Evolutionary conservation across 305 asterid species (phyloP).

Genomic region (Solanum aculeatissimum): DNA sequence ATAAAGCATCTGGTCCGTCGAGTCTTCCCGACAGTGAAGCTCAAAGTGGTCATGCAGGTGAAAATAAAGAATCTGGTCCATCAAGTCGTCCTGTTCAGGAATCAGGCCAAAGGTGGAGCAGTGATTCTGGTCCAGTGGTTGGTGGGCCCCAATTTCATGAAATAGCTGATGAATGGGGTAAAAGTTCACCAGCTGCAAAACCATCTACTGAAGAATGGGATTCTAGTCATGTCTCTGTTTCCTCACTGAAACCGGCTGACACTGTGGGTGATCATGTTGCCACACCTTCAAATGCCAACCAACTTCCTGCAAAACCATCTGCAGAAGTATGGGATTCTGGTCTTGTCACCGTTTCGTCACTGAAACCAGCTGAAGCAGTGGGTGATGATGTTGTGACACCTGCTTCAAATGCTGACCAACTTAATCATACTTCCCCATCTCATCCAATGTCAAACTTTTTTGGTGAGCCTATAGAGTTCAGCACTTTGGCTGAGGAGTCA

Average conservation of each 20-base stretch:
- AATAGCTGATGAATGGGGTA: slow-evolving; percentile 53
- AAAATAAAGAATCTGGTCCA: slow-evolving; percentile 22
- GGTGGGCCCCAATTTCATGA: slow-evolving; percentile 38
- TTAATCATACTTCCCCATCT: slow-evolving; percentile 14
- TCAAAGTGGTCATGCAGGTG: slow-evolving; percentile 23
- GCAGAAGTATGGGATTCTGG: slow-evolving; percentile 31
- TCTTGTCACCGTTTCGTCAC: slow-evolving; percentile 23
- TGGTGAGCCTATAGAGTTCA: slow-evolving; percentile 29
- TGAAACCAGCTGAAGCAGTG: slow-evolving; percentile 19
- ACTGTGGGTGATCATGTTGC: slow-evolving; percentile 13
- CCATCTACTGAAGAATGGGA: slow-evolving; percentile 36
- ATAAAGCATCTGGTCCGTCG: slow-evolving; percentile 17
- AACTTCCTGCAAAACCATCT: slow-evolving; percentile 15
- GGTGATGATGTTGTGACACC: slow-evolving; percentile 15
- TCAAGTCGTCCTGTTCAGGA: slow-evolving; percentile 27
- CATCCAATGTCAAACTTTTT: slow-evolving; percentile 15
- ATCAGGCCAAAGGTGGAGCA: slow-evolving; percentile 36
- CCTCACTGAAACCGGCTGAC: slow-evolving; percentile 17
- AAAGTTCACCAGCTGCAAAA: slow-evolving; percentile 38
- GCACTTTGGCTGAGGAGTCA: slow-evolving; percentile 42
- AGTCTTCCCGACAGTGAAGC: slow-evolving; percentile 18
- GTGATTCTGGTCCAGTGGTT: slow-evolving; percentile 21
- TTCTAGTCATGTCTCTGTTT: slow-evolving; percentile 16
- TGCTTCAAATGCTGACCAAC: slow-evolving; percentile 12
- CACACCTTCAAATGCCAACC: slow-evolving; percentile 9